Evolutionary conservation across 2,329 filamentous ascomycete species (phyloP), one percentile per base, ranked within the genome.

Genomic region (Leptoxyphium fumago): DNA sequence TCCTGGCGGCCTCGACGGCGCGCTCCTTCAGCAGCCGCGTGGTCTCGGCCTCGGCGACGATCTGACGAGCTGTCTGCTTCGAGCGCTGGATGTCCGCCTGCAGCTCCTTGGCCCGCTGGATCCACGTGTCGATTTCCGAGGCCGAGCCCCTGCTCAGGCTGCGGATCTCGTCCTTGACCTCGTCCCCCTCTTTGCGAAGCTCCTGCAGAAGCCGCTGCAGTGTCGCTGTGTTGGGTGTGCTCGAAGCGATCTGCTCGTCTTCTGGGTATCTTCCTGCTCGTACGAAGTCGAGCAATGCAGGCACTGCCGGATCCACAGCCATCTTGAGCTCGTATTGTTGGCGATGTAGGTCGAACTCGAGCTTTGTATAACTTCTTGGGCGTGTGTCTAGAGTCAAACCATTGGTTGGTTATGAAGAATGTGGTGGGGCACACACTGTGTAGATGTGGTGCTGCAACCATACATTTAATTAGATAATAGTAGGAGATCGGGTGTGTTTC

Each of bases 51-150:
- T 86, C 77, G 39, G 79, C 74, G 5, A 89, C 75, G 46, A 96
- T 93, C 46, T 87, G 79, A 55, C 80, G 80, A 17, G 89, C 87
- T 30, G 87, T 79, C 13, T 76, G 73, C 55, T 85, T 81, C 18
- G 86, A 89, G 40, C 77, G 75, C 55, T 84, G 77, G 51, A 95
- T 89, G 58, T 95, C 89, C 48, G 80, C 75, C 61, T 94, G 85
- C 7, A 95, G 74, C 43, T 80, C 77, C 62, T 85, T 85, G 40
- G 88, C 86, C 61, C 91, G 85, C 42, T 72, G 67, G 45, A 93
- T 84, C 89, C 89, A 96, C 42, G 80, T 75, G 57, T 86, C 82
- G 42, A 94, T 82, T 55, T 93, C 82, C 34, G 80, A 75, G 45
- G 80, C 82, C 14, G 79, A 82, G 51, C 86, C 78, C 57, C 78